Evolutionary conservation across 1,139 yeast species (phyloP).

Genomic region (Suhomyces chickasaworum): DNA sequence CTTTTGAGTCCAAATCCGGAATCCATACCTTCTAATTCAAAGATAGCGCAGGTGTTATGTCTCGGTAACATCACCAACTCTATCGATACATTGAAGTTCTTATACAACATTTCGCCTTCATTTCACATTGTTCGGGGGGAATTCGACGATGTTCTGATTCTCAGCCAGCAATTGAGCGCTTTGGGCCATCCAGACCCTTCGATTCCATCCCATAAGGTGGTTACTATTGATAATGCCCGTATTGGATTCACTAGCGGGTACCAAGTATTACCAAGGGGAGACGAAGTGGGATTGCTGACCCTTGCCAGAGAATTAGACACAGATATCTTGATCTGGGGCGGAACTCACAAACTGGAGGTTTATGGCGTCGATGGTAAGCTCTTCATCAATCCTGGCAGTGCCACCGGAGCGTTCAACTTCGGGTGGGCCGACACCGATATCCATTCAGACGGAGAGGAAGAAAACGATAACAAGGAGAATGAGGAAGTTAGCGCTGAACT

Average conservation of each 20-base stretch:
- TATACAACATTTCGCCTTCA: constrained; percentile 69
- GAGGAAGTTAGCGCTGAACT: constrained; percentile 19
- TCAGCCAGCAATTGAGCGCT: constrained; percentile 36
- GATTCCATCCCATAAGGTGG: constrained; percentile 66
- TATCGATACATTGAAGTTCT: constrained; percentile 59
- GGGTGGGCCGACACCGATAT: constrained; percentile 48
- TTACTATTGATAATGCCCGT: constrained; percentile 68
- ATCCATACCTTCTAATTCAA: constrained; percentile 52
- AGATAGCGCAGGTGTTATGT: constrained; percentile 81
- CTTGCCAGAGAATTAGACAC: constrained; percentile 91
- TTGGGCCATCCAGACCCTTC: constrained; percentile 39
- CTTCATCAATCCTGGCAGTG: constrained; percentile 93
- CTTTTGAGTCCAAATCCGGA: constrained; percentile 58
- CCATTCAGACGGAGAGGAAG: constrained; percentile 29
- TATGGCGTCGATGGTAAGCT: constrained; percentile 90
- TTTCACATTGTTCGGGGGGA: constrained; percentile 84
- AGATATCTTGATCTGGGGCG: constrained; percentile 95
- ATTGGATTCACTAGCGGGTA: constrained; percentile 88
- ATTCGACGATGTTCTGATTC: constrained; percentile 44
- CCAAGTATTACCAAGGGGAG: constrained; percentile 80
- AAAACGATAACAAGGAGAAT: constrained; percentile 18
- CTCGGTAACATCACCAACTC: constrained; percentile 84
- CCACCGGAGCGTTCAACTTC: constrained; percentile 82
- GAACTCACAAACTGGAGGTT: constrained; percentile 90
- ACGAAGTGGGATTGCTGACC: constrained; percentile 79